Evolutionary conservation across 116 monocot species (phyloP), one percentile per base, ranked within the genome.

Genomic region (Phalaenopsis hybrid): DNA sequence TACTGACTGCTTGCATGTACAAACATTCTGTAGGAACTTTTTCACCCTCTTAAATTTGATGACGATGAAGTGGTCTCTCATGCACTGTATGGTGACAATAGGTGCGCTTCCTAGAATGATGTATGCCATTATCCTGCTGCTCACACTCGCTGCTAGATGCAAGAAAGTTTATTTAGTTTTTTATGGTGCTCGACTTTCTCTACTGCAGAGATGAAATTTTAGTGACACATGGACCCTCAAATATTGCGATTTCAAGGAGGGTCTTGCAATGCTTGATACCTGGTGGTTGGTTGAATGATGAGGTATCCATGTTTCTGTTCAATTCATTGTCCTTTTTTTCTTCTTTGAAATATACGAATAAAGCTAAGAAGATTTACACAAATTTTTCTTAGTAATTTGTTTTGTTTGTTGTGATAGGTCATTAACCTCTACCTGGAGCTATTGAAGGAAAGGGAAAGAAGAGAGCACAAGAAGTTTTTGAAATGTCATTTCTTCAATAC

Each of bases 401-500:
- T 41, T 34, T 69, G 52, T 76, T 79, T 21, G 16, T 78, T 80
- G 5, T 48, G 37, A 28, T 57, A 88, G 88, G 88, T 88, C 73
- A 88, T 85, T 69, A 88, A 88, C 82, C 48, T 88, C 49, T 88
- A 85, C 57, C 88, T 88, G 80, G 85, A 85, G 83, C 63, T 88
- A 74, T 80, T 88, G 80, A 88, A 88, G 80, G 85, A 88, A 51
- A 82, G 88, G 57, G 88, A 88, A 83, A 81, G 17, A 83, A 85
- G 88, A 78, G 85, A 83, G 50, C 85, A 82, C 6, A 44, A 81
- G 7, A 88, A 44, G 74, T 85, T 88, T 79, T 80, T 82, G 63
- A 88, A 82, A 77, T 88, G 88, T 48, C 88, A 88, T 85, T 88
- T 85, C 82, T 88, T 85, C 67, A 88, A 85, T 80, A 85, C 88